Evolutionary conservation across 768 basidiomycete species (phyloP).

Genomic region (Pleurotus tuoliensis): DNA sequence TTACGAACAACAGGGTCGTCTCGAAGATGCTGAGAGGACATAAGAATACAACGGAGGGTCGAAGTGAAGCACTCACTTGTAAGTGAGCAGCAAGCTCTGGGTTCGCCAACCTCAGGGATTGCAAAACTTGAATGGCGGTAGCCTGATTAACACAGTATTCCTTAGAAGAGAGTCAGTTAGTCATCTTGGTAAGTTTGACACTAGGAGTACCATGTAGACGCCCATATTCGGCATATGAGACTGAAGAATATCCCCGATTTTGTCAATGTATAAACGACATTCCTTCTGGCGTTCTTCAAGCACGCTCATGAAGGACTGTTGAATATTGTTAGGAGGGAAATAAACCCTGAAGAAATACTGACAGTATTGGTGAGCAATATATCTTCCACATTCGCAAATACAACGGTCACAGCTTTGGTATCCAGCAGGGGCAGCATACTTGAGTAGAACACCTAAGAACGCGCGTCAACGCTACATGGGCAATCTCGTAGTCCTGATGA

Average conservation of each 20-base stretch:
- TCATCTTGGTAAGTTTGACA: too few relatives aligned
- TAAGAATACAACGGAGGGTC: neutral
- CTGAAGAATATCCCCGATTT: conserved; percentile 80
- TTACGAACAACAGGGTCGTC: conserved; percentile 76
- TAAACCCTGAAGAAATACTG: conserved; percentile 16
- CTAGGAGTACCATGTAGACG: conserved; percentile 65
- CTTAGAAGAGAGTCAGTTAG: conserved; percentile 29
- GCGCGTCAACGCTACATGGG: conserved; percentile 5
- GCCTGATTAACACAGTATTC: conserved; percentile 90
- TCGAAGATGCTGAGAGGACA: conserved; percentile 52
- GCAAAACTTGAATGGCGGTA: conserved; percentile 71
- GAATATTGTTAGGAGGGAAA: neutral
- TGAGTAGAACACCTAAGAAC: conserved; percentile 77
- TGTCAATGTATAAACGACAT: conserved; percentile 87
- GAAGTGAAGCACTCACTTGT: conserved; percentile 41
- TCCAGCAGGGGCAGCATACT: conserved; percentile 70
- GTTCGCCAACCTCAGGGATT: conserved; percentile 67
- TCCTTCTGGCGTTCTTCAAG: conserved; percentile 90
- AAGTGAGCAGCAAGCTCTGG: conserved; percentile 61
- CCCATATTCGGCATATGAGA: conserved; percentile 72
- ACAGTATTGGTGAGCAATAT: conserved; percentile 87
- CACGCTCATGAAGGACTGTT: conserved; percentile 75
- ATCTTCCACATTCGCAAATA: conserved; percentile 94
- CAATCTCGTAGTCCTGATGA: neutral
- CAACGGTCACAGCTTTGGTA: conserved; percentile 69